Evolutionary conservation across 169 alveolate species (phyloP).

Genomic region (Plasmodium vivax): DNA sequence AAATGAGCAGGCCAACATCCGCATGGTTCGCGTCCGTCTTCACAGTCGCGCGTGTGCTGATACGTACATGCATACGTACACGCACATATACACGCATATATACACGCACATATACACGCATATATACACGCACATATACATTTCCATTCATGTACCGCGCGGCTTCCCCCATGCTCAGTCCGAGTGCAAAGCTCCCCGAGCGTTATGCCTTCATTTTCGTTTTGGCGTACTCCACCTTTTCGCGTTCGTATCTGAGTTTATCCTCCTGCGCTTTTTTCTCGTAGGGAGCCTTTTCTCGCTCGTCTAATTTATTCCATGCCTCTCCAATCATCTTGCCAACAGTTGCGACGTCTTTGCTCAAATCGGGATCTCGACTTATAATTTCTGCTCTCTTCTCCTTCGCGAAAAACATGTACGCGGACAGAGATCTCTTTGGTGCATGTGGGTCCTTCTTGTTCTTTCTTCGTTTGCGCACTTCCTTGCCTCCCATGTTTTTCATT

Average conservation of each 20-base stretch:
- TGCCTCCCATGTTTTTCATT: constrained; percentile 60
- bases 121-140: neutral
- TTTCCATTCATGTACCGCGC: neutral
- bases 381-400: constrained; percentile 90
- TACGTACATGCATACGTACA: neutral
- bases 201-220: constrained; percentile 41
- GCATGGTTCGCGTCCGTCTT: neutral
- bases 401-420: constrained; percentile 92
- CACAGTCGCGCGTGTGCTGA: neutral
- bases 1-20: neutral
- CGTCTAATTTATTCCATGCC: constrained; percentile 91
- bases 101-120: neutral
- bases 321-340: constrained; percentile 92
- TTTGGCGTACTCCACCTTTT: constrained; percentile 85
- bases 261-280: constrained; percentile 92
- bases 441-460: constrained; percentile 89
- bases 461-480: constrained; percentile 75
- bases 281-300: constrained; percentile 89
- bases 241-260: constrained; percentile 89
- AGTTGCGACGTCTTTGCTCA: constrained; percentile 90
- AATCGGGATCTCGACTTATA: constrained; percentile 86
- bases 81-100: neutral
- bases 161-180: neutral
- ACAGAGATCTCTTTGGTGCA: constrained; percentile 91
- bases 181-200: neutral